Percentiles rank a stretch among this genome's conserved stretches.
These are phyloP conservation scores for Talaromyces piceae DNA, from an alignment of 2,329 filamentous ascomycete species.

Conservation along the genomic window DNA sequence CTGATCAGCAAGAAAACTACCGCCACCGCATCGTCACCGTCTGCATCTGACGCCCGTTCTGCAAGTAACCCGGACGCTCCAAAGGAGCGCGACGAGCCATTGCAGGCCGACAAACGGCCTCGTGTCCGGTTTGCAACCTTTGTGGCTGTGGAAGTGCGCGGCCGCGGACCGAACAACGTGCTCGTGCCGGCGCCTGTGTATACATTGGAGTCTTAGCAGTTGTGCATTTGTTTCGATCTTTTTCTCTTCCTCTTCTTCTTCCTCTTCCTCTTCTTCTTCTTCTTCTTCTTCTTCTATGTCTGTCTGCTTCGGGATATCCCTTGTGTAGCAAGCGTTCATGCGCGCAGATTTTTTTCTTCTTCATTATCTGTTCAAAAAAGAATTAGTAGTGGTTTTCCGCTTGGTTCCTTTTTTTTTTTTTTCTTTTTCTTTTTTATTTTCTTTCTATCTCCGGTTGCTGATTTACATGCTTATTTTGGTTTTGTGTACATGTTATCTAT, in stretches of 20 bases:
- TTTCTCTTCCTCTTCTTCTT: not conserved
- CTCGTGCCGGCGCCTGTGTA: slow-evolving; percentile 69
- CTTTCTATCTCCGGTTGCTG: not conserved
- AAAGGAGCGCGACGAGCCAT: slow-evolving; percentile 18
- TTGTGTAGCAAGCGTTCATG: slow-evolving; percentile 1
- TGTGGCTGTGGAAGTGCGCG: slow-evolving; percentile 65
- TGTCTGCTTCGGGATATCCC: slow-evolving; percentile 1
- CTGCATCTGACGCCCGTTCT: slow-evolving; percentile 5
- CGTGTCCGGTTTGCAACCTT: slow-evolving; percentile 71
- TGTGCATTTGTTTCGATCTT: too few relatives aligned
- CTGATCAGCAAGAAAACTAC: slow-evolving; percentile 31
- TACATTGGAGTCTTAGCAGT: slow-evolving; percentile 21
- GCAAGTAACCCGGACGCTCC: not conserved
- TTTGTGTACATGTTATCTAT: not conserved
- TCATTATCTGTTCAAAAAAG: too few relatives aligned
- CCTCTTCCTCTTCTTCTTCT: not conserved
- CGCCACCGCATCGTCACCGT: not conserved
- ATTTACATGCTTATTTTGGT: not conserved
- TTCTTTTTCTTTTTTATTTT: not conserved
- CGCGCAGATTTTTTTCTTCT: slow-evolving; percentile 1
- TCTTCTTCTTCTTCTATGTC: not conserved
- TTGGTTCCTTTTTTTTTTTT: not conserved
- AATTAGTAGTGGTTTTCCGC: not conserved
- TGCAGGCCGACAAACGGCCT: slow-evolving; percentile 19
- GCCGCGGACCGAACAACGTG: slow-evolving; percentile 54